phyloP scores from a whole-genome alignment of 768 basidiomycete species.

The Amanita rimosa region DNA sequence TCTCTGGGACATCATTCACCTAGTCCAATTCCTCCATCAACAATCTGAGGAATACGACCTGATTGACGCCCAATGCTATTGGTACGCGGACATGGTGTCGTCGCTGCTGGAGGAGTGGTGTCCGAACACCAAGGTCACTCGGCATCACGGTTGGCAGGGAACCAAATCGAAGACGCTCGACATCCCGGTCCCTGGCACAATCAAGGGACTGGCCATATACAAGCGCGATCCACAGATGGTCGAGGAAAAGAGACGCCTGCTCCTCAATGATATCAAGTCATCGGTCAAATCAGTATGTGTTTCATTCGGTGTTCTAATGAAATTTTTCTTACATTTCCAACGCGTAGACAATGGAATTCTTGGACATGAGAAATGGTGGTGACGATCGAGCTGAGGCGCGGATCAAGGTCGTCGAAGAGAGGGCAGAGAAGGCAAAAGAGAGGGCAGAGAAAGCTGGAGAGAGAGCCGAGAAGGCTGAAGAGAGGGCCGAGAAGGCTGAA shows the following conservation, averaged over 20 bases:
- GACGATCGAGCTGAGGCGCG: not conserved
- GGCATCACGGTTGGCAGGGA: not conserved
- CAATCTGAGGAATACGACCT: not conserved
- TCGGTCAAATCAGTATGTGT: not conserved
- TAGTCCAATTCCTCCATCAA: not conserved
- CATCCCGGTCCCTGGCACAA: not conserved
- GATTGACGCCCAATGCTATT: slow-evolving; percentile 2
- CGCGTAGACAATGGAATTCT: not conserved
- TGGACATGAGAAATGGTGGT: not conserved
- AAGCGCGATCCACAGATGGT: not conserved
- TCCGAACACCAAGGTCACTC: not conserved
- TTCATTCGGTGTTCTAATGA: not conserved
- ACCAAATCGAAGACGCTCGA: not conserved
- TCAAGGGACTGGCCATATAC: not conserved
- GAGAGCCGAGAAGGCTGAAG: no score
- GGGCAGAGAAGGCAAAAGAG: no score
- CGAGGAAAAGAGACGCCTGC: not conserved
- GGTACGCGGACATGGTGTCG: slow-evolving; percentile 1
- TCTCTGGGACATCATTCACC: not conserved
- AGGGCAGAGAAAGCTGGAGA: not conserved
- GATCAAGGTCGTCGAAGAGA: not conserved
- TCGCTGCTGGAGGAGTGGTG: not conserved
- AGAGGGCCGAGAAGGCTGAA: not conserved
- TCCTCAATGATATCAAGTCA: not conserved
- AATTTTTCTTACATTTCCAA: not conserved